Conservation (phyloP, 78 protist genomes). For the Dictyostelium intermedium region DNA sequence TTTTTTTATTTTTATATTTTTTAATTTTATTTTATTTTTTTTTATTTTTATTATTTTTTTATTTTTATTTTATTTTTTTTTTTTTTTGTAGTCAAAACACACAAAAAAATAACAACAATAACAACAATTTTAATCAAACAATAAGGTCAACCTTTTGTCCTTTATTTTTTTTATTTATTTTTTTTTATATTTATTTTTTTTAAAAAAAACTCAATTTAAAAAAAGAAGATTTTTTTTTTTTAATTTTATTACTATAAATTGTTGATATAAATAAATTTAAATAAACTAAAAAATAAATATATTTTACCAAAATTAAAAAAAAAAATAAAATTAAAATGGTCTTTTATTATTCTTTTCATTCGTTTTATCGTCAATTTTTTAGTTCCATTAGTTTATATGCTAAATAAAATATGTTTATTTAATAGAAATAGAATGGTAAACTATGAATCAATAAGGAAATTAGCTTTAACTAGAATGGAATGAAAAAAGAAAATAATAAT, state of each 20-base stretch:
- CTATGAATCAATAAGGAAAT: background rate
- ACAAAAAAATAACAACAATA: too few relatives aligned
- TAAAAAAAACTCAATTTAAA: too few relatives aligned
- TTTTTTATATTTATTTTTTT: background rate
- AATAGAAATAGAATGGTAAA: background rate
- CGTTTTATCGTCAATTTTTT: background rate
- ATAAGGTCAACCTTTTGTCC: background rate
- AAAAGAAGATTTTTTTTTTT: background rate
- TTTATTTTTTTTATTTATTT: background rate
- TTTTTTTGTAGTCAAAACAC: background rate
- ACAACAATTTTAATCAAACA: background rate
- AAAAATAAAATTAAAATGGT: background rate
- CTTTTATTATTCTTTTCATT: background rate
- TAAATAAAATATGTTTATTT: background rate
- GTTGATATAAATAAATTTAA: too few relatives aligned
- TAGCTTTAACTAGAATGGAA: constrained; percentile 4
- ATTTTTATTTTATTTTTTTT: background rate
- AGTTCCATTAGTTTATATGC: background rate
- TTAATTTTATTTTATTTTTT: background rate
- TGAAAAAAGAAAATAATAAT: background rate
- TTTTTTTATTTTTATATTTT: background rate
- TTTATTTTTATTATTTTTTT: background rate
- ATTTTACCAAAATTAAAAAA: too few relatives aligned
- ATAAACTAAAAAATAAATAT: too few relatives aligned
- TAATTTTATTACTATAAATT: too few relatives aligned